A percentile compares a stretch with the other conserved stretches of the same genome.
These are phyloP conservation scores for Cyathus olla DNA, from an alignment of 1,284 basidiomycete genomes.

Conservation along the genomic window DNA sequence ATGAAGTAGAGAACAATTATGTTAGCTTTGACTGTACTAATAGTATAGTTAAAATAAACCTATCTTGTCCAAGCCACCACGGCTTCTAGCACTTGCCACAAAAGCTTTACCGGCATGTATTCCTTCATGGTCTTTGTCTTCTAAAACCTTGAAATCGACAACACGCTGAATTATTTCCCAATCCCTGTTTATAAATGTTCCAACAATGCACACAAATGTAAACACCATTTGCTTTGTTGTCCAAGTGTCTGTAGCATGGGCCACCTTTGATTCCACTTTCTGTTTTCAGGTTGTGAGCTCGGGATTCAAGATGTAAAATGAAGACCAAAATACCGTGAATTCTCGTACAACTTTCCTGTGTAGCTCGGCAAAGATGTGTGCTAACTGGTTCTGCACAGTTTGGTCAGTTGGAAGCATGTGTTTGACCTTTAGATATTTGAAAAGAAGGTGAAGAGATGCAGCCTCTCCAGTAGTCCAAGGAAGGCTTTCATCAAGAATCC, in stretches of 20 bases:
- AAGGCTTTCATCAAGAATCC: slow-evolving; percentile 41
- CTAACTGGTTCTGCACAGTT: slow-evolving; percentile 34
- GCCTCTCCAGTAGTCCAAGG: slow-evolving; percentile 41
- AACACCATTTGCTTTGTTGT: slow-evolving; percentile 41
- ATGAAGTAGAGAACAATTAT: no score
- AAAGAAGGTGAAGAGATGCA: slow-evolving; percentile 25
- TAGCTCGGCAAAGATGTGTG: slow-evolving; percentile 30
- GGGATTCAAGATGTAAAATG: background rate
- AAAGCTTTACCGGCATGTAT: slow-evolving; percentile 33
- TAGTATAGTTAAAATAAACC: slow-evolving; percentile 18
- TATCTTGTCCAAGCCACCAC: slow-evolving; percentile 39
- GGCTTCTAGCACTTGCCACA: slow-evolving; percentile 17
- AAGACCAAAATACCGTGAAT: slow-evolving; percentile 22
- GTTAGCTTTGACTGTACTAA: no score
- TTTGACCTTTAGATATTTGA: slow-evolving; percentile 30
- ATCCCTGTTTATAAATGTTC: slow-evolving; percentile 32
- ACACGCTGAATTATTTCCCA: slow-evolving; percentile 40
- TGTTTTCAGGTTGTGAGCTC: slow-evolving; percentile 7
- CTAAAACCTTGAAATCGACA: slow-evolving; percentile 36
- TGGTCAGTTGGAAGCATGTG: slow-evolving; percentile 38
- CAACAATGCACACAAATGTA: slow-evolving; percentile 38
- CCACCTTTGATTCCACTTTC: slow-evolving; percentile 33
- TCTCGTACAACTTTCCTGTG: slow-evolving; percentile 35
- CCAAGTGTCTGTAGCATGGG: slow-evolving; percentile 38
- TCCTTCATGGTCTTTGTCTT: slow-evolving; percentile 41